Evolutionary conservation across 2,329 filamentous ascomycete species (phyloP).

Genomic region (Fusarium equiseti): DNA sequence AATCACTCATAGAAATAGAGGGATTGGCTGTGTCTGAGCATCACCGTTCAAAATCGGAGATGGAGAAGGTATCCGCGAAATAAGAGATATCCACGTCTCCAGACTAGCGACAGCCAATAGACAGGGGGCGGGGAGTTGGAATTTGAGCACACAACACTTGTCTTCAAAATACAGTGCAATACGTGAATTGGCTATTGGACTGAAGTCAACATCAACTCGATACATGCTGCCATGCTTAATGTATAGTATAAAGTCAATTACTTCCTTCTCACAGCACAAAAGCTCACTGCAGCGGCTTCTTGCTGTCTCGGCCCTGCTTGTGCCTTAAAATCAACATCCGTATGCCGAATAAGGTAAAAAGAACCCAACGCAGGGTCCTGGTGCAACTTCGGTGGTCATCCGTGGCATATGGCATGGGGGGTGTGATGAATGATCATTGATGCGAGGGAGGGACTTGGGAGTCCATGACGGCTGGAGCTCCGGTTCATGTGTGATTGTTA

Average conservation of each 20-base stretch:
- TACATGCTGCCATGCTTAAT: neutral
- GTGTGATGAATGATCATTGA: neutral
- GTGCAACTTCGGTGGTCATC: conserved; percentile 21
- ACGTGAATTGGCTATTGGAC: neutral
- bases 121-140: conserved; percentile 42
- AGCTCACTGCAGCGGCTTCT: neutral
- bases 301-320: neutral
- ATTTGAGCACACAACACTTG: conserved; percentile 9
- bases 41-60: conserved; percentile 11
- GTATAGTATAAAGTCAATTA: neutral
- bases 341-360: conserved; percentile 12
- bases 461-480: conserved; percentile 36
- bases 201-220: neutral
- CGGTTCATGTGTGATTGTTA: conserved; percentile 44
- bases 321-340: neutral
- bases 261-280: neutral
- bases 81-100: conserved; percentile 30
- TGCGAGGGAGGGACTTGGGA: conserved; percentile 36
- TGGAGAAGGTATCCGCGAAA: conserved; percentile 24
- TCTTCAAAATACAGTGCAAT: neutral
- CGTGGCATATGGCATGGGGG: conserved; percentile 24
- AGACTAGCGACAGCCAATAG: conserved; percentile 15
- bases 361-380: conserved; percentile 24
- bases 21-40: conserved; percentile 10
- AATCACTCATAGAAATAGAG: conserved; percentile 32